Base-by-base conservation (phyloP, 2,329 filamentous ascomycete genomes). In the Xylaria arbuscula region DNA sequence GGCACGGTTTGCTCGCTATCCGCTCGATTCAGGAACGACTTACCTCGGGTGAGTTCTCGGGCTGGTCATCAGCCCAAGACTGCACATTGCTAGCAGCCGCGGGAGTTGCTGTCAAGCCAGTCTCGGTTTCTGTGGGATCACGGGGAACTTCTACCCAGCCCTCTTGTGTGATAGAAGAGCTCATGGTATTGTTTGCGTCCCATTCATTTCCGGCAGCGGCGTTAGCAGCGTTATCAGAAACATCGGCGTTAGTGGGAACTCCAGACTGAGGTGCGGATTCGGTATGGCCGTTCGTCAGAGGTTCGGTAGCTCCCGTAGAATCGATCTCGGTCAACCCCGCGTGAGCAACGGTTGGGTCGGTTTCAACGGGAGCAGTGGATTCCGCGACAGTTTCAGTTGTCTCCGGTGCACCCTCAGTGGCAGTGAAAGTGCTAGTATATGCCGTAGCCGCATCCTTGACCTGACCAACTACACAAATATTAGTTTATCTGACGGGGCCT, bases 51-150 rank as follows among this genome's bases (percentile, higher is more conserved):
- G 79, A 79, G 64, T 78, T 80, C 68, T 89, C 88, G 19, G 91
- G 88, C 74, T 92, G 88, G 69, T 96, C 92, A 75, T 97, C 93
- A 32, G 93, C 93, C 93, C 93, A 97, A 75, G 90, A 93, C 77
- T 91, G 89, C 36, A 85, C 84, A 75, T 86, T 85, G 63, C 81
- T 77, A 47, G 82, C 80, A 9, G 83, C 82, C 7, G 88, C 89
- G 55, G 89, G 87, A n/a, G 87, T 89, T 32, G 88, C 88, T 55
- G 85, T 81, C 50, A 88, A 78, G 45, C 88, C 89, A 45, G 86
- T 88, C 70, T 96, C 92, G 5, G 91, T 90, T 84, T 97, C 93
- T 60, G 88, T 82, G 55, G 90, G 87, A 76, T 94, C 88, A 65
- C 91, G 89, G 60, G 93, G 89, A 53, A 93, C 84, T 78, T 93